A percentile compares a stretch with the other conserved stretches of the same genome.
Evolutionary conservation across 2,329 filamentous ascomycete genomes (phyloP).

Genomic region (Chaetomium globosum): DNA sequence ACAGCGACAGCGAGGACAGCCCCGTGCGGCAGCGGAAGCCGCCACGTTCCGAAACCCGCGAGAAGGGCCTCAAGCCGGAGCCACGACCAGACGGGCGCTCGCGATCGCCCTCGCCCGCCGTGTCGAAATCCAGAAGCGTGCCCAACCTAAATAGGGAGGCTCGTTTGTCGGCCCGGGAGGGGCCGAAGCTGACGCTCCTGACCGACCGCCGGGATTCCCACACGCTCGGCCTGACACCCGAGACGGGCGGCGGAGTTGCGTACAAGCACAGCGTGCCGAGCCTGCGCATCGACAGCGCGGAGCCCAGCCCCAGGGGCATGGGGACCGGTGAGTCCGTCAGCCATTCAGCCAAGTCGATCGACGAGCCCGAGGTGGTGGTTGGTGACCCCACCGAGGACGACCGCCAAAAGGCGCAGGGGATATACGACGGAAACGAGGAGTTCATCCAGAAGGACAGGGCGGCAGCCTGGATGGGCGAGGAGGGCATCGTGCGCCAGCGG

Average conservation of each 20-base stretch:
- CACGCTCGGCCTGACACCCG: constrained; percentile 47
- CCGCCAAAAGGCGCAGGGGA: constrained; percentile 73
- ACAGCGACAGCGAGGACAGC: constrained; percentile 54
- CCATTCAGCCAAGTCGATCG: constrained; percentile 49
- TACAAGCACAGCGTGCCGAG: constrained; percentile 47
- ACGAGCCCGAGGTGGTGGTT: constrained; percentile 61
- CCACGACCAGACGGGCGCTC: constrained; percentile 25
- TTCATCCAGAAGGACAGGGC: constrained; percentile 78
- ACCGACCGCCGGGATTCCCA: constrained; percentile 44
- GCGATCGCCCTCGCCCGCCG: constrained; percentile 35
- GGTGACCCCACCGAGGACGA: constrained; percentile 69
- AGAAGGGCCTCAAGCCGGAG: constrained; percentile 29
- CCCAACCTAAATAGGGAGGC: constrained; percentile 34
- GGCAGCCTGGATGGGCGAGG: constrained; percentile 85
- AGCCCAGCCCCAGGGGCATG: constrained; percentile 44
- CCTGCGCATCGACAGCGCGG: constrained; percentile 50
- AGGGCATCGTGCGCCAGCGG: constrained; percentile 60
- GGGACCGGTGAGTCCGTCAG: constrained; percentile 28
- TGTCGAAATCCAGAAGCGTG: constrained; percentile 38
- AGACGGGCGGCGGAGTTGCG: constrained; percentile 47
- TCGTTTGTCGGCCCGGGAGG: constrained; percentile 25
- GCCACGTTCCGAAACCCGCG: constrained; percentile 22
- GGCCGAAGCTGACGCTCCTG: constrained; percentile 36
- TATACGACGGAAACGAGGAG: constrained; percentile 83
- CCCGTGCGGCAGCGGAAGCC: constrained; percentile 35